phyloP scores from a whole-genome alignment of 2,329 filamentous ascomycete genomes.

The Colletotrichum sp. region DNA sequence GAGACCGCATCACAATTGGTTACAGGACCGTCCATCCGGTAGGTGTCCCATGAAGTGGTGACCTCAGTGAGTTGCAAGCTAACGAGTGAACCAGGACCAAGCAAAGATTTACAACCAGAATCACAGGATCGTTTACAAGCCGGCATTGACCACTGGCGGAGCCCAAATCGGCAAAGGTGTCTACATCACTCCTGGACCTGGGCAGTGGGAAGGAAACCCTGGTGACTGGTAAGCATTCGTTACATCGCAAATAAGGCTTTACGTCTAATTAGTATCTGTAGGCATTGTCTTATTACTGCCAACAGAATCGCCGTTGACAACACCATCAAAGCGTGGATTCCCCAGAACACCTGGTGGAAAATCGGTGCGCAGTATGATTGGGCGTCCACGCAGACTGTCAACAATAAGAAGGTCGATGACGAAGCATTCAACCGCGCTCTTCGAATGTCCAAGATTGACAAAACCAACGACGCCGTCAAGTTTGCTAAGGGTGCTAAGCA shows the following conservation, averaged over 20 bases:
- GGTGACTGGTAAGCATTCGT: not conserved
- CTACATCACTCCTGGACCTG: not conserved
- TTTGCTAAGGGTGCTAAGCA: not conserved
- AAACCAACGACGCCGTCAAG: not conserved
- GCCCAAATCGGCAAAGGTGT: not conserved
- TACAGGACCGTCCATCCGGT: not conserved
- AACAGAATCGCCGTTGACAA: not conserved
- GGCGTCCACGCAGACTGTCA: not conserved
- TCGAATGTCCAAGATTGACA: not conserved
- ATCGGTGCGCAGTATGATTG: not conserved
- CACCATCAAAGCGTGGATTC: not conserved
- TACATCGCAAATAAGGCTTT: not conserved
- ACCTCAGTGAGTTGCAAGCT: not conserved
- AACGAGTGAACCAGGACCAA: not conserved
- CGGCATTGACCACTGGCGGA: not conserved
- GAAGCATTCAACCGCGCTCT: not conserved
- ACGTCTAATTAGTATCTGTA: not conserved
- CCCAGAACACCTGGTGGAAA: not conserved
- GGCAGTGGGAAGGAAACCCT: not conserved
- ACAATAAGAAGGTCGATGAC: not conserved
- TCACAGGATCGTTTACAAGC: not conserved
- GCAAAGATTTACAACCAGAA: not conserved
- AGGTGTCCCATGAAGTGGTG: not conserved
- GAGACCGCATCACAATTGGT: not conserved
- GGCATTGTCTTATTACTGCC: not conserved